Evolutionary conservation across 106 monocot genomes (phyloP), one percentile per base, ranked within the genome.

Genomic region (Dioscorea dumetorum): DNA sequence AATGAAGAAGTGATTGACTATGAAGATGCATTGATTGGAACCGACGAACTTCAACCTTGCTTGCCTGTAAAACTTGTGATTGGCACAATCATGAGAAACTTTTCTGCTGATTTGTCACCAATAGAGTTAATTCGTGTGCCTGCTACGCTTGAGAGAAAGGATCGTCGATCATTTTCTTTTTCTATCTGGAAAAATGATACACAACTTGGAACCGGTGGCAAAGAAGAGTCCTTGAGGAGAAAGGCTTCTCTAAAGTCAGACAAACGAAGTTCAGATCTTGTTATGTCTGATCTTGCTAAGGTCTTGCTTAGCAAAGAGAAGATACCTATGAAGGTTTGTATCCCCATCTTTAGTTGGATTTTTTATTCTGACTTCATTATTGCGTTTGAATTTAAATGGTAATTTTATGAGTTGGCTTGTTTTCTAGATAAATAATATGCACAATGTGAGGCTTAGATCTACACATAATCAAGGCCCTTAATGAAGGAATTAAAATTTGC

Each of bases 231-330:
- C 60, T 57, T 48, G 28, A 57, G 80, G 15, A 77, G 64, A 41
- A 81, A 74, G 62, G 62, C 56, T 53, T 31, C 73, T 57, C 31
- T 56, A 24, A 71, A 1, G 57, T 70, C 93, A 50, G n/a, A 24
- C 35, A 70, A 56, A 49, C 74, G 69, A 19, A 81, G 76, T 74
- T 61, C 75, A 57, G 80, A 91, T 70, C 68, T 84, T 70, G 72
- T 77, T 50, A 79, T 83, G 57, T 67, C 82, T 80, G 91, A 86
- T 77, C 83, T 85, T 80, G 60, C 88, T 33, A 82, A 85, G 72
- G 73, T 77, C 16, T 60, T 84, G 34, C 22, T 59, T 48, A 67
- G 74, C 41, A 88, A 80, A 78, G 84, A 84, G 33, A 88, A 86
- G 72, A 63, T 82, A 57, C 76, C 86, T 69, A 48, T 92, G 67